Evolutionary conservation across 2,329 filamentous ascomycete genomes (phyloP).

Genomic region (Ascocoryne sarcoides): DNA sequence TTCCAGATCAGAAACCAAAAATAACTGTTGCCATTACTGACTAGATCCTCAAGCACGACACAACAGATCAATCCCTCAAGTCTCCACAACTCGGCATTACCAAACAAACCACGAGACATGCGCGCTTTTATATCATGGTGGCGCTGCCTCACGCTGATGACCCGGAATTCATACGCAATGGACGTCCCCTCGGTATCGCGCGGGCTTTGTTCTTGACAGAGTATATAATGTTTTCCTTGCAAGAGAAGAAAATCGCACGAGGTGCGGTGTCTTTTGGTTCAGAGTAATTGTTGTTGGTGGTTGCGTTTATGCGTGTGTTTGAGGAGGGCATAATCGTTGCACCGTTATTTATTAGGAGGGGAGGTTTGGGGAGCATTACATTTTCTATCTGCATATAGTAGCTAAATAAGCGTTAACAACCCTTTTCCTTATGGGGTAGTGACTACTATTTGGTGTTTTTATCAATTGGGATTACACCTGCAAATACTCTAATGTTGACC

Average conservation of each 20-base stretch:
- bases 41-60: constrained; percentile 7
- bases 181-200: constrained; percentile 4
- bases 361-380: too few relatives aligned
- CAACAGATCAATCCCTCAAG: constrained; percentile 8
- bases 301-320: constrained; percentile 5
- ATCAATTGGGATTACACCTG: too few relatives aligned
- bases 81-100: constrained; percentile 4
- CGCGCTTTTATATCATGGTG: constrained; percentile 8
- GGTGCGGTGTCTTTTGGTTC: constrained; percentile 3
- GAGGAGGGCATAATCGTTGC: constrained; percentile 2
- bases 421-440: too few relatives aligned
- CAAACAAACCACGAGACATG: constrained; percentile 8
- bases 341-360: too few relatives aligned
- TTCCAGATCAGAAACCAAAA: too few relatives aligned
- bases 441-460: too few relatives aligned
- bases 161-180: constrained; percentile 6
- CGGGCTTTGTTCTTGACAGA: constrained; percentile 7
- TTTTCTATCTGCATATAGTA: too few relatives aligned
- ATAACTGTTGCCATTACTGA: constrained; percentile 7
- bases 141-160: constrained; percentile 6
- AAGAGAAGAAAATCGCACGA: constrained; percentile 6
- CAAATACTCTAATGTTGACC: too few relatives aligned
- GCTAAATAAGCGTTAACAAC: too few relatives aligned
- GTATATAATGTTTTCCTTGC: constrained; percentile 4
- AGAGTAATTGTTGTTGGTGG: constrained; percentile 5